These are phyloP conservation scores for Cerioporus squamosus DNA, from an alignment of 1,284 basidiomycete species.

Conservation along the genomic window DNA sequence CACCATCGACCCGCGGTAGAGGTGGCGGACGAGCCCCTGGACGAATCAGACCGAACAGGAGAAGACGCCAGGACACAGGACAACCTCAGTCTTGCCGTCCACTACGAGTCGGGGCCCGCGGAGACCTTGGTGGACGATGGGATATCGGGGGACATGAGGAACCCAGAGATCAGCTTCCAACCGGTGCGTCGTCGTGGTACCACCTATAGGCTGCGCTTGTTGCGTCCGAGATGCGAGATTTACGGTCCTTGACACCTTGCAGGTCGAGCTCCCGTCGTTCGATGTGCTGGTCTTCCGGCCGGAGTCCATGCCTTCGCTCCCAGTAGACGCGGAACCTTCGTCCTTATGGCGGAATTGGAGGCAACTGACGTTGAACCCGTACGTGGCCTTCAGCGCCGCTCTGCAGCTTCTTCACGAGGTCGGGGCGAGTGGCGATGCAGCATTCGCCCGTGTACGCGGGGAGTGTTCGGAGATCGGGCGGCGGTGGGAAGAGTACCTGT, in stretches of 20 bases:
- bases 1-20: background rate
- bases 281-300: conserved; percentile 11
- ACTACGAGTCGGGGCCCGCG: background rate
- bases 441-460: background rate
- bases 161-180: conserved; percentile 15
- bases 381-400: conserved; percentile 3
- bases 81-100: too few species aligned
- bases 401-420: background rate
- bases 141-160: conserved; percentile 5
- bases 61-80: too few species aligned
- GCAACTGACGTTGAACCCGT: conserved; percentile 12
- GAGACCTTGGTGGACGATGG: conserved; percentile 15
- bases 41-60: too few species aligned
- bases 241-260: too few species aligned
- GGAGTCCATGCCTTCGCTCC: conserved; percentile 7
- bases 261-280: conserved; percentile 12
- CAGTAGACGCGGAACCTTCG: background rate
- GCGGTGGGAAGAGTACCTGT: background rate
- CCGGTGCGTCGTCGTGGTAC: conserved; percentile 11
- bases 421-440: background rate
- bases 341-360: conserved; percentile 10
- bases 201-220: too few species aligned
- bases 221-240: too few species aligned
- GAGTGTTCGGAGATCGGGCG: conserved; percentile 2
- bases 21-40: too few species aligned